Percentiles rank a stretch among this genome's conserved stretches.
Conservation (phyloP, 148 eudicot species). For the Amaranthus hypochondriacus region DNA sequence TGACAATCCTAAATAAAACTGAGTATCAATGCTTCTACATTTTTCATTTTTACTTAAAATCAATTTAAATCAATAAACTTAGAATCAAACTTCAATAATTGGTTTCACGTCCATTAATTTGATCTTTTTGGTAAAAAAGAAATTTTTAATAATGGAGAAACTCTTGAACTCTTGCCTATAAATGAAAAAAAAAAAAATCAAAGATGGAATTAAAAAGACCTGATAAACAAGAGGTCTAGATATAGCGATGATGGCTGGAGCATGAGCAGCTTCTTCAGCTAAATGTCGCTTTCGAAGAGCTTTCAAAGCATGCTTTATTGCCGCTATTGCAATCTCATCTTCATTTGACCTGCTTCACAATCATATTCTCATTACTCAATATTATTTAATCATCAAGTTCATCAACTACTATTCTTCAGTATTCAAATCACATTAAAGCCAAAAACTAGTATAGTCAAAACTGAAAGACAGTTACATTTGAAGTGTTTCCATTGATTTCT, state of each 20-base stretch:
- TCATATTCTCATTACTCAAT: neutral
- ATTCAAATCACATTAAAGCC: neutral
- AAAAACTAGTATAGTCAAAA: neutral
- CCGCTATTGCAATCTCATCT: constrained; percentile 52
- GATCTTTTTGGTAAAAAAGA: no score
- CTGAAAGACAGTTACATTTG: neutral
- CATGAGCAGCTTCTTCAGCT: constrained; percentile 82
- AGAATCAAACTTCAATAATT: no score
- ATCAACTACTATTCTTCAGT: neutral
- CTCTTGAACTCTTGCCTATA: neutral
- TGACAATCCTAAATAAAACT: no score
- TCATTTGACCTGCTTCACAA: constrained; percentile 43
- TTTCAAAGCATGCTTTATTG: constrained; percentile 70
- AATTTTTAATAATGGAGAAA: no score
- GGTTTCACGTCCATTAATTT: no score
- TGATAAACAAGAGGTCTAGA: constrained; percentile 67
- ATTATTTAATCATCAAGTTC: neutral
- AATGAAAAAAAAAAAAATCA: constrained; percentile 4
- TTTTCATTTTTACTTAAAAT: no score
- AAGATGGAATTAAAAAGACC: constrained; percentile 31
- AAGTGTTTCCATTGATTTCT: neutral
- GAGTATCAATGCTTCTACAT: no score
- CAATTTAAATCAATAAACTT: no score
- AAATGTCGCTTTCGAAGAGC: constrained; percentile 82
- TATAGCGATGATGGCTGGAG: constrained; percentile 62